Percentiles rank a stretch among this genome's conserved stretches.
Conservation (phyloP, 495 filamentous ascomycete species). For the Penicillium fimorum region DNA sequence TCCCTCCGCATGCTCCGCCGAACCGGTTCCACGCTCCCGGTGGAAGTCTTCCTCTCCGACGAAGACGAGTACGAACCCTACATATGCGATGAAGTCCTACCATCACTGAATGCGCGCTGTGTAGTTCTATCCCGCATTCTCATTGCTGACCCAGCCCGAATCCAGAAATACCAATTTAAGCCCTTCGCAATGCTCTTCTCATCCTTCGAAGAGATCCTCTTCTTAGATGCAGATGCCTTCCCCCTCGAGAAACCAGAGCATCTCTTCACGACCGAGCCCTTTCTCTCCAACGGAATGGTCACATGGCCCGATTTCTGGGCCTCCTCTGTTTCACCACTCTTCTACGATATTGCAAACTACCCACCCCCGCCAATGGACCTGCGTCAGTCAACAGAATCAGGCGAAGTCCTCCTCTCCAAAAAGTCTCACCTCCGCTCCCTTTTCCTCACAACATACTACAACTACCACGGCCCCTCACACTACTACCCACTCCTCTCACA, state of each 20-base stretch:
- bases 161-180: slow-evolving; percentile 50
- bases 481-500: slow-evolving; percentile 53
- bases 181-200: slow-evolving; percentile 50
- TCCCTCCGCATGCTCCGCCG: slow-evolving; percentile 51
- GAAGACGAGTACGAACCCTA: slow-evolving; percentile 41
- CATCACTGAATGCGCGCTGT: slow-evolving; percentile 46
- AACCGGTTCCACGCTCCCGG: slow-evolving; percentile 48
- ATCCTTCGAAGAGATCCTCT: slow-evolving; percentile 50
- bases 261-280: slow-evolving; percentile 44
- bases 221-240: slow-evolving; percentile 50
- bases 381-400: slow-evolving; percentile 45
- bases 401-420: slow-evolving; percentile 49
- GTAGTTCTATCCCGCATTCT: slow-evolving; percentile 37
- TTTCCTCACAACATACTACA: slow-evolving; percentile 55
- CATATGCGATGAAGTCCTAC: slow-evolving; percentile 48
- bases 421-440: slow-evolving; percentile 41
- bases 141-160: slow-evolving; percentile 14
- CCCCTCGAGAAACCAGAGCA: slow-evolving; percentile 40
- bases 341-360: slow-evolving; percentile 47
- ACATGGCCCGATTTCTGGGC: slow-evolving; percentile 60
- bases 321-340: slow-evolving; percentile 43
- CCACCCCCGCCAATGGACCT: slow-evolving; percentile 17
- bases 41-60: slow-evolving; percentile 52
- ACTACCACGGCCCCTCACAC: slow-evolving; percentile 48
- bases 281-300: slow-evolving; percentile 43